A percentile compares a stretch with the other conserved stretches of the same genome.
phyloP scores from a whole-genome alignment of 23 red algal species.

The Pyropia haitanensis region DNA sequence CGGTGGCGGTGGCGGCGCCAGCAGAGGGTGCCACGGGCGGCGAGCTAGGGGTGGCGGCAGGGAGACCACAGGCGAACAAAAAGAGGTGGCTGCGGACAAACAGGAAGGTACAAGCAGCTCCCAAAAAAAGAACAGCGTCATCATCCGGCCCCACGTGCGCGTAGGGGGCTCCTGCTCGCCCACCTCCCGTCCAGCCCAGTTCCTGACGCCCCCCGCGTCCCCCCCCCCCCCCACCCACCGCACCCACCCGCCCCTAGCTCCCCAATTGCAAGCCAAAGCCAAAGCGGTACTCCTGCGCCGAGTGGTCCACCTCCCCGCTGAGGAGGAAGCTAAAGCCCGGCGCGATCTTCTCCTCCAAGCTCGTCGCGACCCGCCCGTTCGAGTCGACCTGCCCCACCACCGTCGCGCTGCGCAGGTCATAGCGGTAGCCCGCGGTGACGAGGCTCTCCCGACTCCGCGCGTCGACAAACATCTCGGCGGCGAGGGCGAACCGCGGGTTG shows the following conservation, averaged over 20 bases:
- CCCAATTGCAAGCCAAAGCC: slow-evolving; percentile 89
- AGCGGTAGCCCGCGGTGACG: slow-evolving; percentile 80
- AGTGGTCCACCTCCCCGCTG: slow-evolving; percentile 85
- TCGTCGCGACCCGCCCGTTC: slow-evolving; percentile 72
- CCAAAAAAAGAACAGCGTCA: too few relatives aligned
- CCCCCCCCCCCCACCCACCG: too few relatives aligned
- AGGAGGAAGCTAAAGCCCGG: slow-evolving; percentile 78
- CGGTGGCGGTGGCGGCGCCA: too few relatives aligned
- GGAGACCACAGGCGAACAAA: too few relatives aligned
- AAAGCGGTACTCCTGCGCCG: slow-evolving; percentile 78
- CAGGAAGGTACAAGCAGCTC: too few relatives aligned
- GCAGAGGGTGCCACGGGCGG: too few relatives aligned
- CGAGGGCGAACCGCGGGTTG: slow-evolving; percentile 61
- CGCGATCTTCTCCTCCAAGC: slow-evolving; percentile 83
- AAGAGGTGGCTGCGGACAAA: too few relatives aligned
- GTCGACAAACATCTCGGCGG: slow-evolving; percentile 84
- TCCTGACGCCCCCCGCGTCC: too few relatives aligned
- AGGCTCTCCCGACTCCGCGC: slow-evolving; percentile 65
- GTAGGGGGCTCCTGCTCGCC: too few relatives aligned
- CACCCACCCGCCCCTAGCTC: background rate
- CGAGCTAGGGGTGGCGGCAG: too few relatives aligned
- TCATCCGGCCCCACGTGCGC: too few relatives aligned
- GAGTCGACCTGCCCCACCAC: slow-evolving; percentile 82
- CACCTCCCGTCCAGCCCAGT: too few relatives aligned
- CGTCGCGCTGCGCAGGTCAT: slow-evolving; percentile 62